Evolutionary conservation across 768 basidiomycete genomes (phyloP), one percentile per base, ranked within the genome.

Genomic region (Tephrocybe sp.): DNA sequence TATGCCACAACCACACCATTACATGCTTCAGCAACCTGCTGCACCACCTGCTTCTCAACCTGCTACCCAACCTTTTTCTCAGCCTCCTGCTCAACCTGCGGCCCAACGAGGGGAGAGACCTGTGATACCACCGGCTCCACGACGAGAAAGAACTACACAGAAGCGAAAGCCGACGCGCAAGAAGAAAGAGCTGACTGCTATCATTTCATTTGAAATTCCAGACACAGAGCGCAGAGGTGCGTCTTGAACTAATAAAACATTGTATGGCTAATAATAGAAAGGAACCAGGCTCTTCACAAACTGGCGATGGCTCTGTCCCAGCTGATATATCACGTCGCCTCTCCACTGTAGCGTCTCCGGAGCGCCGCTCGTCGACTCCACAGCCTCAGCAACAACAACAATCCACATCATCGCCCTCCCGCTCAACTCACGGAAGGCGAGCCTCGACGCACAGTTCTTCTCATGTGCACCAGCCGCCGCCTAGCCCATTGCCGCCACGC

Each of bases 1-100:
- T 24, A 48, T 55, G 46, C 54, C 54, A 13, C 46, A 55, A 13
- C 47, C 49, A 15, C 43, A 51, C 18, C 43, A 26, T 13, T 40
- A 47, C 11, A n/a, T n/a, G 15, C 46, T 7, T 9, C 44, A 38
- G 5, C 49, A 43, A 30, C 31, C 22, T 32, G 21, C 11, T 13
- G 24, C 18, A n/a, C 22, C 34, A 12, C 48, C 31, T 18, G 15
- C 24, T 19, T 1, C 24, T 5, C 25, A 26, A 27, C 40, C 40
- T 28, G 24, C 5, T 28, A 16, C 32, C 3, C 32, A 34, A 16
- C 12, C 12, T 34, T 3, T 16, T 13, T 13, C 9, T 3, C 32
- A 12, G 16, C 11, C 32, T 34, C 13, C 32, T 34, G 32, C 32
- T 12, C 32, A 34, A 12, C 32, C 32, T 34, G 32, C 16, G 12